Evolutionary conservation across 2,329 filamentous ascomycete species (phyloP).

Genomic region (Neurospora crassa): DNA sequence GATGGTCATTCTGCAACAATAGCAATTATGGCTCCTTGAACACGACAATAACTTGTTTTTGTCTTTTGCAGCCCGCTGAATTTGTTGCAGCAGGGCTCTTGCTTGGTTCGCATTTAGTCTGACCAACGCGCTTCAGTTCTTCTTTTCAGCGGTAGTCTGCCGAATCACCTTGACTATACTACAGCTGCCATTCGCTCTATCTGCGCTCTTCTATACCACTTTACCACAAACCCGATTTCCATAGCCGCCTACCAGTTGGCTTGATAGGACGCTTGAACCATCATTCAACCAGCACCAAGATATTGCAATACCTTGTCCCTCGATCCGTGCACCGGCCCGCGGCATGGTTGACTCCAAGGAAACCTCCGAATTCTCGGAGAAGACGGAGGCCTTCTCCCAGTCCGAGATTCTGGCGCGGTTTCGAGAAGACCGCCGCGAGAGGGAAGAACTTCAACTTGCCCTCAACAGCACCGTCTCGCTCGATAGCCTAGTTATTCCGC

Average conservation of each 20-base stretch:
- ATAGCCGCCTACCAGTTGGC: constrained; percentile 3
- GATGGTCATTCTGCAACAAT: constrained; percentile 17
- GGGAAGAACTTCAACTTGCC: constrained; percentile 32
- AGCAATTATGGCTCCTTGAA: constrained; percentile 5
- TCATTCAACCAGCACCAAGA: background rate
- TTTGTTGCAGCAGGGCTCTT: background rate
- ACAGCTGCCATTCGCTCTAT: constrained; percentile 4
- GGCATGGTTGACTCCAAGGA: constrained; percentile 34
- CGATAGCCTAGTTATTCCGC: constrained; percentile 36
- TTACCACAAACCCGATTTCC: background rate
- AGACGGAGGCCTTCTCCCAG: constrained; percentile 49
- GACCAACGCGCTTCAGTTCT: background rate
- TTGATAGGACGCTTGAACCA: background rate
- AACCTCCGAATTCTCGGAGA: constrained; percentile 33
- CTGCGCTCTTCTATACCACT: background rate
- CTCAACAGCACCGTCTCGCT: constrained; percentile 39
- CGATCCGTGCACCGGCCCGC: background rate
- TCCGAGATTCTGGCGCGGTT: constrained; percentile 44
- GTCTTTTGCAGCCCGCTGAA: background rate
- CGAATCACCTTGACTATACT: constrained; percentile 4
- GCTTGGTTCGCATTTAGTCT: background rate
- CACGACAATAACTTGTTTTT: background rate
- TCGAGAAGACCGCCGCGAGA: constrained; percentile 28
- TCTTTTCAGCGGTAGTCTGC: background rate
- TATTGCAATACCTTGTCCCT: background rate